Evolutionary conservation across 495 filamentous ascomycete genomes (phyloP).

Genomic region (Ramalina intermedia): DNA sequence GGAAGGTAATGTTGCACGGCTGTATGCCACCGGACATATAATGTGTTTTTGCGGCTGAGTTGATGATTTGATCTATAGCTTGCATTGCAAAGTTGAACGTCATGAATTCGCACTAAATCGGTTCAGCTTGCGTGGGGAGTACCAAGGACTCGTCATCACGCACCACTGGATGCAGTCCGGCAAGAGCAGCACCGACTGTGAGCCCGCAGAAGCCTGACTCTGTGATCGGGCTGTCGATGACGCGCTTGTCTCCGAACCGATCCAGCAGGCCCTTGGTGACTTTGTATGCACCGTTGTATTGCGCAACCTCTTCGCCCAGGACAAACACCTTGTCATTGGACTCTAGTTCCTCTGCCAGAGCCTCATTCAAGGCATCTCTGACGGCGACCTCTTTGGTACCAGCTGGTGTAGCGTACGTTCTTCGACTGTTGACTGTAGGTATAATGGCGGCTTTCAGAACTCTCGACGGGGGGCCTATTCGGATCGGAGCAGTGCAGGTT

Average conservation of each 20-base stretch:
- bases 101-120: slow-evolving; percentile 89
- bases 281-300: slow-evolving; percentile 99
- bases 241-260: slow-evolving; percentile 90
- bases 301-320: slow-evolving; percentile 93
- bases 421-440: slow-evolving; percentile 29
- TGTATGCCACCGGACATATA: slow-evolving; percentile 99
- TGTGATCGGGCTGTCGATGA: slow-evolving; percentile 97
- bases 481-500: slow-evolving; percentile 17
- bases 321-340: slow-evolving; percentile 86
- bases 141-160: slow-evolving; percentile 22
- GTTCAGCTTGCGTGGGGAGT: slow-evolving; percentile 5
- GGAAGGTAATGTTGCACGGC: slow-evolving; percentile 98
- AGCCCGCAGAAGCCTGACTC: slow-evolving; percentile 90
- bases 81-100: slow-evolving; percentile 99
- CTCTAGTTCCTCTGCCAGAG: slow-evolving; percentile 94
- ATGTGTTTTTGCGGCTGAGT: slow-evolving; percentile 96
- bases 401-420: slow-evolving; percentile 37
- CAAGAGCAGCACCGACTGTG: slow-evolving; percentile 84
- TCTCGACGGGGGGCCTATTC: slow-evolving; percentile 34
- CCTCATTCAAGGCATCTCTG: slow-evolving; percentile 93
- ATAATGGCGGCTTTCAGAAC: slow-evolving; percentile 21
- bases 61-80: slow-evolving; percentile 98
- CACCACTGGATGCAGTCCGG: slow-evolving; percentile 86
- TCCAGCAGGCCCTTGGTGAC: slow-evolving; percentile 94
- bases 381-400: slow-evolving; percentile 88